Evolutionary conservation across 208 protist species (phyloP), one percentile per base, ranked within the genome.

Genomic region (Eutreptiella sp.): DNA sequence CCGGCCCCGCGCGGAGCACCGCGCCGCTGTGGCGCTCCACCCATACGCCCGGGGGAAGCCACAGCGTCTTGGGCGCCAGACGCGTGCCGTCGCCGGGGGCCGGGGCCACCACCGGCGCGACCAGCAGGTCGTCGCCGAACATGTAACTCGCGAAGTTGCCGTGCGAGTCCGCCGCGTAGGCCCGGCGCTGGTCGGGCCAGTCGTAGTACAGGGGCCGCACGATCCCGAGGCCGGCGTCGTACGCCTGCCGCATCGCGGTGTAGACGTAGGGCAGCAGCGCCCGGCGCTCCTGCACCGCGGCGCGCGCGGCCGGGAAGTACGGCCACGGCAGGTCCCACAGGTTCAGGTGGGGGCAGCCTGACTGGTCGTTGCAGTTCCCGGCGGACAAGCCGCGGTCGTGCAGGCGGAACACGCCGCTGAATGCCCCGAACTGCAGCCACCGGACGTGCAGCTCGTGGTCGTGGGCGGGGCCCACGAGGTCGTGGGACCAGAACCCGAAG

Each of bases 141-240:
- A 79, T 63, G 63, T 73, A 79, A 55, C 79, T 57, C 14, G 24
- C 3, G n/a, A 43, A 24, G 45, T 68, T 41, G 35, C 70, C 71
- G 19, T 7, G 38, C 4, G 14, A 7, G 0, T 45, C 35, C 16
- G 26, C n/a, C 7, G 28, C 5, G 67, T 80, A 79, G 16, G 74
- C 68, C 28, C 11, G 36, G 16, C 39, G 43, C 4, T 63, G 7
- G 1, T 29, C 24, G 0, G 74, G 70, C 36, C 29, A 80, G 4
- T 80, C 47, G 53, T 80, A 75, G 70, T 80, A 80, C n/a, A 80
- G 21, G 1, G 74, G 74, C 11, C 59, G 65, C 2, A 77, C 14
- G 0, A 73, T 9, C 19, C 61, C 34, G 2, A 78, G 21, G 27
- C 53, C 73, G 16, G 66, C 48, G 28, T 77, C 68, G 62, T 54